Conservation (phyloP, 306 rosid species). For the Crotalaria pallida region DNA sequence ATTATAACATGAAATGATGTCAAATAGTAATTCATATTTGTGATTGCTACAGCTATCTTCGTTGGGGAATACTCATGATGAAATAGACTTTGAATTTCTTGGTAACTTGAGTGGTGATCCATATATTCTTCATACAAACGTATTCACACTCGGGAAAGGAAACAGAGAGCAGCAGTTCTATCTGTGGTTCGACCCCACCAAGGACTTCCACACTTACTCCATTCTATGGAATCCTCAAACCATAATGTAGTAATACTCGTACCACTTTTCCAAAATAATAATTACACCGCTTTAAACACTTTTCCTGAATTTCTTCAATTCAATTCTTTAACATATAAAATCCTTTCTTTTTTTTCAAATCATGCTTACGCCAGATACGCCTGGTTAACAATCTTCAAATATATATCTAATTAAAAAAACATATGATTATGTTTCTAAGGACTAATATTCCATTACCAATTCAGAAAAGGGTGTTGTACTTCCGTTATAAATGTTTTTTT, state of each 20-base stretch:
- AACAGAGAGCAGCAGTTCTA: conserved; percentile 60
- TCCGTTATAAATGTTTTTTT: no score
- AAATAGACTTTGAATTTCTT: conserved; percentile 61
- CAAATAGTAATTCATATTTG: background rate
- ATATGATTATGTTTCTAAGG: no score
- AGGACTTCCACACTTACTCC: conserved; percentile 55
- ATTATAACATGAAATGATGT: background rate
- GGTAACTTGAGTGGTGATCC: conserved; percentile 73
- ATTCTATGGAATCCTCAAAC: conserved; percentile 55
- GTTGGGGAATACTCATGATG: conserved; percentile 47
- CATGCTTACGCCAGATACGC: no score
- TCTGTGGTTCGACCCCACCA: conserved; percentile 68
- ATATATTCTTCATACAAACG: conserved; percentile 54
- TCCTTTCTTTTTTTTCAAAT: no score
- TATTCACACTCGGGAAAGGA: conserved; percentile 54
- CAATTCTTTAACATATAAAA: no score
- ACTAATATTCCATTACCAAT: no score
- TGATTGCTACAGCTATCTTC: conserved; percentile 47
- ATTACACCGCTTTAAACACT: background rate
- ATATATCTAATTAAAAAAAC: no score
- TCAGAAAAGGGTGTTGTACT: no score
- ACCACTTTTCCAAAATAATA: background rate
- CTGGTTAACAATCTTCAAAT: no score
- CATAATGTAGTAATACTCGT: conserved; percentile 33
- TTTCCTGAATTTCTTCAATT: no score